These are phyloP conservation scores for Candida rishiriensis DNA, from an alignment of 805 yeast genomes.

Conservation along the genomic window DNA sequence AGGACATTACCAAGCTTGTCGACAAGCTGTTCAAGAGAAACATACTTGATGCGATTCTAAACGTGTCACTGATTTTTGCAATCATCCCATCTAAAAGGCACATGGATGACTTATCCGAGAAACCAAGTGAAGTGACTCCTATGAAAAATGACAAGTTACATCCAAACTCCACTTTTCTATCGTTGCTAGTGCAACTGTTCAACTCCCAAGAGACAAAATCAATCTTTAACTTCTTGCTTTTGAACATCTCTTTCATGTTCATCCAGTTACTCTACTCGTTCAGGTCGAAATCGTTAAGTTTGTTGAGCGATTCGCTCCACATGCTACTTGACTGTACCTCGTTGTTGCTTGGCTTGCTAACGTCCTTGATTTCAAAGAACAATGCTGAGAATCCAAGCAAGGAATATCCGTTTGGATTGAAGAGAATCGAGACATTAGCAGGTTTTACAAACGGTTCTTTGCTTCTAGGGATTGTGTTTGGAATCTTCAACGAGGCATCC, in stretches of 20 bases:
- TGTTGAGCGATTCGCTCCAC: slow-evolving; percentile 89
- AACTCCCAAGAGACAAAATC: slow-evolving; percentile 71
- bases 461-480: slow-evolving; percentile 81
- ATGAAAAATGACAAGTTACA: slow-evolving; percentile 2
- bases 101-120: not conserved
- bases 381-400: slow-evolving; percentile 21
- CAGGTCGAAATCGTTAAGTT: slow-evolving; percentile 86
- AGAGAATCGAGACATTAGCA: slow-evolving; percentile 83
- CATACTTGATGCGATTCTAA: slow-evolving; percentile 9
- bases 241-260: slow-evolving; percentile 91
- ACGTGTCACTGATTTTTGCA: slow-evolving; percentile 8
- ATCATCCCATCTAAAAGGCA: slow-evolving; percentile 10
- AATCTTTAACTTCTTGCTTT: slow-evolving; percentile 77
- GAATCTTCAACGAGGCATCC: slow-evolving; percentile 81
- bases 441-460: slow-evolving; percentile 94
- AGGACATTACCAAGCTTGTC: not conserved
- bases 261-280: slow-evolving; percentile 89
- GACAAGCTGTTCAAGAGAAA: slow-evolving; percentile 5
- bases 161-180: slow-evolving; percentile 14
- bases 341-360: slow-evolving; percentile 80
- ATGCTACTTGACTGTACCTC: slow-evolving; percentile 96
- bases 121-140: not conserved
- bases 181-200: slow-evolving; percentile 32
- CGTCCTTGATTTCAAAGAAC: slow-evolving; percentile 49
- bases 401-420: slow-evolving; percentile 79